Conservation (phyloP, 306 rosid genomes). For the Herpetospermum pedunculosum region DNA sequence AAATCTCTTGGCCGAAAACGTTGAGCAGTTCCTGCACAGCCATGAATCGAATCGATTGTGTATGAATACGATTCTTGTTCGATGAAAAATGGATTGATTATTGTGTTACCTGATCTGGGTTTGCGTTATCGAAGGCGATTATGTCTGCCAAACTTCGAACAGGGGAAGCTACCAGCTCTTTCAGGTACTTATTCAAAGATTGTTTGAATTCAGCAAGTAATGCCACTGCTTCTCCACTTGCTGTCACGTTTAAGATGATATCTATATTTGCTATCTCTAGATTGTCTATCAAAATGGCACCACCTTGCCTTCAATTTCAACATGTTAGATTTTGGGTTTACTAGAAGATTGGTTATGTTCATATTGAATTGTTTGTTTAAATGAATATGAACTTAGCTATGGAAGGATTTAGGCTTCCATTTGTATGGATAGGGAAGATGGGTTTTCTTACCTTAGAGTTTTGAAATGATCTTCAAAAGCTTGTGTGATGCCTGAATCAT, state of each 20-base stretch:
- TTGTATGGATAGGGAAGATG: not conserved
- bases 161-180: slow-evolving; percentile 10
- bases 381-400: not conserved
- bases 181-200: slow-evolving; percentile 14
- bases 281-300: slow-evolving; percentile 22
- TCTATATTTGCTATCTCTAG: slow-evolving; percentile 18
- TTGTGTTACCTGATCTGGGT: slow-evolving; percentile 13
- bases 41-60: not conserved
- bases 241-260: slow-evolving; percentile 4
- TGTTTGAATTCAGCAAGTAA: slow-evolving; percentile 18
- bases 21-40: slow-evolving; percentile 16
- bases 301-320: slow-evolving; percentile 10
- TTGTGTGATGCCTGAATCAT: slow-evolving; percentile 20
- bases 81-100: not conserved
- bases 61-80: not conserved
- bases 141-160: slow-evolving; percentile 19
- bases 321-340: not conserved
- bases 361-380: not conserved
- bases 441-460: slow-evolving; percentile 5
- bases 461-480: slow-evolving; percentile 29
- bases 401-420: not conserved
- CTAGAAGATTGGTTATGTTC: not conserved
- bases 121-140: slow-evolving; percentile 15
- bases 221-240: slow-evolving; percentile 14
- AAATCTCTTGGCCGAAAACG: slow-evolving; percentile 39